Percentiles rank a stretch among this genome's conserved stretches.
phyloP scores from a whole-genome alignment of 306 rosid species.

The Prunus dulcis region DNA sequence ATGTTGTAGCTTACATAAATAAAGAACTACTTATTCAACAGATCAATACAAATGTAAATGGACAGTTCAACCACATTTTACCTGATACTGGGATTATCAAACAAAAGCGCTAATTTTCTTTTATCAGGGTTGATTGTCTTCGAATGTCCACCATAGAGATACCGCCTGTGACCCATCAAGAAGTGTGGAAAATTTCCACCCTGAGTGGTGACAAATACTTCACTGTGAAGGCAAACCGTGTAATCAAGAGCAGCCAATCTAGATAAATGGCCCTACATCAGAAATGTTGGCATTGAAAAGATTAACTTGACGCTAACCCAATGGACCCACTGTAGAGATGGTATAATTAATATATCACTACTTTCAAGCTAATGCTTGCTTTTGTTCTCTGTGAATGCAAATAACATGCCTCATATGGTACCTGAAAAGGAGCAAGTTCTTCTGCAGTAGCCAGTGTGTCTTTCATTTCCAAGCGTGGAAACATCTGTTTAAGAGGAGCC shows the following conservation, averaged over 20 bases:
- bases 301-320: conserved; percentile 7
- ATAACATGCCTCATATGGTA: conserved; percentile 29
- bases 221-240: conserved; percentile 90
- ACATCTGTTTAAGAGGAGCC: conserved; percentile 94
- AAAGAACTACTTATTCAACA: neutral
- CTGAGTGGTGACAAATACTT: conserved; percentile 94
- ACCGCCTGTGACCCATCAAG: conserved; percentile 93
- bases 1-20: neutral
- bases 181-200: conserved; percentile 99
- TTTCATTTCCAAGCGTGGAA: conserved; percentile 87
- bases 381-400: conserved; percentile 16
- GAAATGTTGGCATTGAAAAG: conserved; percentile 26
- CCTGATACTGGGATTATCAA: conserved; percentile 78
- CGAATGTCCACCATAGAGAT: conserved; percentile 81
- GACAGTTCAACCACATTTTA: conserved; percentile 20
- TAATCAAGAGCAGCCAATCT: conserved; percentile 99
- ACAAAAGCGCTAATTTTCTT: conserved; percentile 70
- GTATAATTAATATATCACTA: conserved; percentile 19
- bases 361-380: conserved; percentile 7
- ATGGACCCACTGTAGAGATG: neutral
- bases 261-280: conserved; percentile 87
- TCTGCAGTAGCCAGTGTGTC: conserved; percentile 70
- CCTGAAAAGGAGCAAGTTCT: conserved; percentile 87
- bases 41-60: neutral
- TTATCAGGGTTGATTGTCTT: conserved; percentile 93